Evolutionary conservation across 2,329 filamentous ascomycete genomes (phyloP).

Genomic region (Chaetomium olivaceum): DNA sequence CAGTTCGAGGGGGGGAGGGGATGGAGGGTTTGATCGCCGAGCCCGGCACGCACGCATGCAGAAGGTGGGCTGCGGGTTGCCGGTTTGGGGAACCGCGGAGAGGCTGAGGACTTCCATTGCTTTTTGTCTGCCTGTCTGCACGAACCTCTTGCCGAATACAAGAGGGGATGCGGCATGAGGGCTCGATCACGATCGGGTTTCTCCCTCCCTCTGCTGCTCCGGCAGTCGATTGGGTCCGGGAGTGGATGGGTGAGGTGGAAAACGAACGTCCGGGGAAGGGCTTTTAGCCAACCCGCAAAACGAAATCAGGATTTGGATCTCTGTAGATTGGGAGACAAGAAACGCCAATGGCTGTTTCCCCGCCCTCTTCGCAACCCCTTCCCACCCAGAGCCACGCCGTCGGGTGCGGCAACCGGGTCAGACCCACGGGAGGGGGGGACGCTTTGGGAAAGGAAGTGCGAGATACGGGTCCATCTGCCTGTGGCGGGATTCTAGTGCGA

Average conservation of each 20-base stretch:
- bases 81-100: not conserved
- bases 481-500: not conserved
- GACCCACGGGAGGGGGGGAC: not conserved
- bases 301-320: not conserved
- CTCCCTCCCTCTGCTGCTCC: not conserved
- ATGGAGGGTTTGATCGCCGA: not conserved
- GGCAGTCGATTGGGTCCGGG: not conserved
- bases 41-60: not conserved
- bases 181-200: not conserved
- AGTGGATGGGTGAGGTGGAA: not conserved
- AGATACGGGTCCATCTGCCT: conserved; percentile 14
- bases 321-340: not conserved
- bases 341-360: not conserved
- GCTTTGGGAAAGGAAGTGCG: conserved; percentile 9
- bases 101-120: not conserved
- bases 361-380: not conserved
- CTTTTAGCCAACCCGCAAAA: not conserved
- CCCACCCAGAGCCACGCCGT: no score
- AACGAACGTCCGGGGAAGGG: not conserved
- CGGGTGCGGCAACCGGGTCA: conserved; percentile 15
- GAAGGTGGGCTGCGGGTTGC: not conserved
- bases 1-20: not conserved
- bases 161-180: not conserved
- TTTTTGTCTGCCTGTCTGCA: not conserved
- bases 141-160: not conserved